Evolutionary conservation across 192 early-diverging fungal genomes (phyloP).

Genomic region (Entomortierella chlamydospora): DNA sequence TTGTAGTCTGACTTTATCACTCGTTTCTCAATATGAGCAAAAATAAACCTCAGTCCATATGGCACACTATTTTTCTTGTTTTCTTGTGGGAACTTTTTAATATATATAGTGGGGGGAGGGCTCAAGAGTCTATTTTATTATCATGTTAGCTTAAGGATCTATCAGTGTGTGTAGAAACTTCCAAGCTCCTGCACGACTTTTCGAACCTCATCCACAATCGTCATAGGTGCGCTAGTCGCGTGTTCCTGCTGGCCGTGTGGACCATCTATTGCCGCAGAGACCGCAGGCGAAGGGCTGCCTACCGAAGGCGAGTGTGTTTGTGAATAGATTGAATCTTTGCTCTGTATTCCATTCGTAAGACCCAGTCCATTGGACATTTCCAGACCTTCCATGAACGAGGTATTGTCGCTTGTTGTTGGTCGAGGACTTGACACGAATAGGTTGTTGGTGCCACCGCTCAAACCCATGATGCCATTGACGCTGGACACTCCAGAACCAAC

Average conservation of each 20-base stretch:
- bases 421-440: constrained; percentile 50
- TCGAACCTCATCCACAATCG: constrained; percentile 47
- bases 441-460: constrained; percentile 29
- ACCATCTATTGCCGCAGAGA: constrained; percentile 11
- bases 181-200: constrained; percentile 46
- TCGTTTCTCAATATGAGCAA: too few species aligned
- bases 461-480: constrained; percentile 40
- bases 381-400: constrained; percentile 32
- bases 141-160: too few species aligned
- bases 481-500: constrained; percentile 16
- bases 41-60: too few species aligned
- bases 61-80: too few species aligned
- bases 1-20: neutral
- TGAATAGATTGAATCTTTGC: constrained; percentile 22
- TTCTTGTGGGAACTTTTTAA: too few species aligned
- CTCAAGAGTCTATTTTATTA: too few species aligned
- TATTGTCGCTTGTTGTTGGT: constrained; percentile 15
- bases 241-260: constrained; percentile 3
- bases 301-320: constrained; percentile 39
- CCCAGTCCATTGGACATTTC: constrained; percentile 7
- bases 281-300: constrained; percentile 1
- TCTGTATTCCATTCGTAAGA: neutral
- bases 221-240: constrained; percentile 7
- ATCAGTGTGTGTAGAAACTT: constrained; percentile 42
- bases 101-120: too few species aligned